Evolutionary conservation across 2,329 filamentous ascomycete genomes (phyloP).

Genomic region (Magnaporthiopsis poae): DNA sequence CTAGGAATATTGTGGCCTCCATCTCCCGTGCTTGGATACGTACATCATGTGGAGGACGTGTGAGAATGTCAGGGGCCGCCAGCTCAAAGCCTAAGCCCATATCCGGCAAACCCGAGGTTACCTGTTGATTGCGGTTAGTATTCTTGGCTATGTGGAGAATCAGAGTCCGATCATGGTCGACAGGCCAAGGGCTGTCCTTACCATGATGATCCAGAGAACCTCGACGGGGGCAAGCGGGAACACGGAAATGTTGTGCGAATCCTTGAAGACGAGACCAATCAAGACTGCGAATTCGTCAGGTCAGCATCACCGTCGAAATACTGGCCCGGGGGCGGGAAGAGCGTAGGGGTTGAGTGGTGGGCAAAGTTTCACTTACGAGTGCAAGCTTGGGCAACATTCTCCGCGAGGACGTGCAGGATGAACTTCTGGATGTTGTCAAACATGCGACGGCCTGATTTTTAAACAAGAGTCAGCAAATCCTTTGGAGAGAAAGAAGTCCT

Average conservation of each 20-base stretch:
- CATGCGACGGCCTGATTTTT: conserved; percentile 38
- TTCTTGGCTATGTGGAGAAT: not conserved
- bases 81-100: conserved; percentile 59
- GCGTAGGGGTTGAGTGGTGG: no score
- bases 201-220: conserved; percentile 63
- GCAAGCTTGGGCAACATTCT: conserved; percentile 54
- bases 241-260: conserved; percentile 46
- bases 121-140: not conserved
- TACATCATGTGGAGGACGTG: conserved; percentile 37
- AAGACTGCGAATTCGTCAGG: conserved; percentile 31
- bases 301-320: not conserved
- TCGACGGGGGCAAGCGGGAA: conserved; percentile 59
- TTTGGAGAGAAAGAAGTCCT: not conserved
- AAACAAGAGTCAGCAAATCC: not conserved
- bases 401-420: conserved; percentile 49
- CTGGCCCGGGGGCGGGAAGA: not conserved
- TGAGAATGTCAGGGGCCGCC: conserved; percentile 52
- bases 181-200: not conserved
- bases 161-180: not conserved
- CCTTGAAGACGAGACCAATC: conserved; percentile 56
- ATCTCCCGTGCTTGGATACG: not conserved
- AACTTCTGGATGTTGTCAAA: conserved; percentile 61
- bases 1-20: not conserved
- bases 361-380: conserved; percentile 21
- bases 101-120: conserved; percentile 56